Conservation (phyloP, 306 rosid species). For the Fragaria vesca region DNA sequence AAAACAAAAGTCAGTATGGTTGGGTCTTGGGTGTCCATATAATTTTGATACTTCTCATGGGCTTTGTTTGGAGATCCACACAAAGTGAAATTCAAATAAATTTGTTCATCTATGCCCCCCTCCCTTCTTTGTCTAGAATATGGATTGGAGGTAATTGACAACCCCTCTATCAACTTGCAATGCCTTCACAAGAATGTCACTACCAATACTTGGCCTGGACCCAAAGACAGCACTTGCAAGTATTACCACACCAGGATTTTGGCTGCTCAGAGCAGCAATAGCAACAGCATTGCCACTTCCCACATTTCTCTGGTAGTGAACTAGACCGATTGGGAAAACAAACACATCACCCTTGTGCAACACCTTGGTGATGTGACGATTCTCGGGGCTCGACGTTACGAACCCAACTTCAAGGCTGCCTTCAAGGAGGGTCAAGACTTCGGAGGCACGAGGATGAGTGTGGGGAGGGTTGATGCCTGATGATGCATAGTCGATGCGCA, state of each 20-base stretch:
- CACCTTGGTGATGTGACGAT: constrained; percentile 32
- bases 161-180: constrained; percentile 33
- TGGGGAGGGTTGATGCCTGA: constrained; percentile 42
- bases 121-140: background rate
- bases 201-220: constrained; percentile 23
- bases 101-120: background rate
- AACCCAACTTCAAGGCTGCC: constrained; percentile 42
- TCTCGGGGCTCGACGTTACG: constrained; percentile 31
- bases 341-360: constrained; percentile 42
- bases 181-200: constrained; percentile 29
- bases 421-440: constrained; percentile 34
- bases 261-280: constrained; percentile 39
- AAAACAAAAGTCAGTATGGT: too few species aligned
- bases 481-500: constrained; percentile 31
- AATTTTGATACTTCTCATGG: background rate
- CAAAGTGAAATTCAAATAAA: background rate
- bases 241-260: constrained; percentile 36
- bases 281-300: constrained; percentile 30
- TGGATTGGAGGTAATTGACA: constrained; percentile 30
- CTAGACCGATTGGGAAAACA: constrained; percentile 37
- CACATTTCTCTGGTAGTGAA: constrained; percentile 38
- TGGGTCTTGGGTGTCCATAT: background rate
- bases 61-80: background rate
- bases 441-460: constrained; percentile 46
- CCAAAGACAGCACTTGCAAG: constrained; percentile 35